Percentiles rank a stretch among this genome's conserved stretches.
Conservation (phyloP, 169 alveolate genomes). For the Plasmodium reichenowi region DNA sequence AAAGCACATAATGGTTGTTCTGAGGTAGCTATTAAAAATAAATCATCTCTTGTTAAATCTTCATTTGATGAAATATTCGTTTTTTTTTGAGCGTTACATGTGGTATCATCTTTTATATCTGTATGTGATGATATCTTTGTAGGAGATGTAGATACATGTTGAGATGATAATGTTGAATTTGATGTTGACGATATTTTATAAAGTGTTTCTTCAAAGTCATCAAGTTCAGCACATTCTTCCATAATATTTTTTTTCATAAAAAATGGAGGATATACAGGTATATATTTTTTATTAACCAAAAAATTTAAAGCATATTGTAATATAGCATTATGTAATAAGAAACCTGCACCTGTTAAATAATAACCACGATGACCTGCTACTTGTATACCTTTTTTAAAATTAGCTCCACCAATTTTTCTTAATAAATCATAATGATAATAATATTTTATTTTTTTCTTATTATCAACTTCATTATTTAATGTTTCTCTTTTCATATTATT, state of each 20-base stretch:
- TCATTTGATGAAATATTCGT: conserved; percentile 73
- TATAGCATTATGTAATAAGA: conserved; percentile 96
- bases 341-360: conserved; percentile 96
- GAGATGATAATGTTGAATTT: neutral
- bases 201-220: conserved; percentile 97
- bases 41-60: conserved; percentile 87
- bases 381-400: conserved; percentile 94
- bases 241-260: conserved; percentile 95
- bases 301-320: conserved; percentile 94
- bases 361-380: conserved; percentile 99
- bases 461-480: neutral
- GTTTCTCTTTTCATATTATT: conserved; percentile 26
- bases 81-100: neutral
- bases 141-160: neutral
- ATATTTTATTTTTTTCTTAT: conserved; percentile 18
- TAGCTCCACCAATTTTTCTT: conserved; percentile 92
- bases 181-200: conserved; percentile 87
- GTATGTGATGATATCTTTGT: neutral
- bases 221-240: conserved; percentile 97
- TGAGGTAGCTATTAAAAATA: conserved; percentile 98
- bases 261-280: conserved; percentile 98
- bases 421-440: conserved; percentile 94
- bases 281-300: conserved; percentile 93
- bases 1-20: conserved; percentile 99
- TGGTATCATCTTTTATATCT: neutral